Evolutionary conservation across 805 yeast species (phyloP), one percentile per base, ranked within the genome.

Genomic region (Diddensiella santjacobensis): DNA sequence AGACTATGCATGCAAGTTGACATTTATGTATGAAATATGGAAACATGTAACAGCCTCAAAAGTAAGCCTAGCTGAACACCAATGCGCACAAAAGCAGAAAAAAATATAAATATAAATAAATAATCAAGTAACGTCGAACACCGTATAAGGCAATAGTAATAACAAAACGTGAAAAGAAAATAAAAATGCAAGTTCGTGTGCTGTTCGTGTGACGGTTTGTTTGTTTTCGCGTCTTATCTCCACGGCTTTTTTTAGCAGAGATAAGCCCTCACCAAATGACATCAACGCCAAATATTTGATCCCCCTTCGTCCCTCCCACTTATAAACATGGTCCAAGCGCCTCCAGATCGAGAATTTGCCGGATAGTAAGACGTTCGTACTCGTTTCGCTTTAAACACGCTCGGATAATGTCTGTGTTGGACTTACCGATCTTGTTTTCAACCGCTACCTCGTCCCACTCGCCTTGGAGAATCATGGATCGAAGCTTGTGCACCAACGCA

Each of bases 401-500:
- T 26, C 47, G 47, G 22, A 55, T 45, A 13, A 57, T 40, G 22
- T 54, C 44, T 11, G 48, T 24, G 42, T 50, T 48, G 6, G 44
- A 50, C 4, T 17, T 33, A 11, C 54, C 54, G 30, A 42, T 51
- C 38, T 46, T 38, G 19, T 24, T 29, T 23, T 23, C 50, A 49
- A 85, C 64, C 3, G 73, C 68, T 2, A 63, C 64, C n/a, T 57
- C 57, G 56, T 82, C 79, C 63, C 72, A 85, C 50, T 77, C 76
- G 1, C 87, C 91, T 3, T 83, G 76, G 24, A 80, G 66, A 38
- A 90, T 90, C 71, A 80, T 75, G 10, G 85, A 79, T 36, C 87
- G 74, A 52, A 90, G 70, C 53, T 89, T 71, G 8, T 96, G 95
- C 58, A 86, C 89, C 62, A 81, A 85, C n/a, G 77, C 77, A 61